Evolutionary conservation across 2,329 filamentous ascomycete species (phyloP).

Genomic region (Bisporella sp.): DNA sequence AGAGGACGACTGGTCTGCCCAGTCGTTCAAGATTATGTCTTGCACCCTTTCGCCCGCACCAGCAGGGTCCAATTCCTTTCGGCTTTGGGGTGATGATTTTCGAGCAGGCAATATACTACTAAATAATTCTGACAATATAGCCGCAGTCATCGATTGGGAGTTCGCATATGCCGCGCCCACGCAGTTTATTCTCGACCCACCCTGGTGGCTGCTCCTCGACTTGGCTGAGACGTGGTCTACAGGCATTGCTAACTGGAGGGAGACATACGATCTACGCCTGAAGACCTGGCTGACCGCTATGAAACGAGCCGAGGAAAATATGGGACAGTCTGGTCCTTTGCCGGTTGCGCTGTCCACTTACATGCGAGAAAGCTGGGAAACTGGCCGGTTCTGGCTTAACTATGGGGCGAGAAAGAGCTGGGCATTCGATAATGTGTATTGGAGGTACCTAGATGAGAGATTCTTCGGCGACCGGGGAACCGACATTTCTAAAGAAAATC

Average conservation of each 20-base stretch:
- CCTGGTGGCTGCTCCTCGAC: constrained; percentile 33
- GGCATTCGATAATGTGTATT: constrained; percentile 24
- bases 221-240: constrained; percentile 26
- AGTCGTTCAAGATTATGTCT: constrained; percentile 1
- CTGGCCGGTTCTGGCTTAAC: constrained; percentile 26
- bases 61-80: constrained; percentile 10
- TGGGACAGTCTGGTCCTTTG: background rate
- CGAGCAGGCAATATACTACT: constrained; percentile 28
- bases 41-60: constrained; percentile 6
- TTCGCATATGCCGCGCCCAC: constrained; percentile 29
- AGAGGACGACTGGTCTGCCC: constrained; percentile 1
- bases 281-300: constrained; percentile 28
- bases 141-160: constrained; percentile 36
- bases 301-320: constrained; percentile 23
- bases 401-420: constrained; percentile 29
- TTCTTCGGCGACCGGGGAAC: constrained; percentile 25
- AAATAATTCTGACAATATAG: constrained; percentile 21
- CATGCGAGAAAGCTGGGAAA: constrained; percentile 29
- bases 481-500: constrained; percentile 7
- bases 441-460: constrained; percentile 28
- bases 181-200: constrained; percentile 29
- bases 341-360: background rate
- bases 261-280: constrained; percentile 26
- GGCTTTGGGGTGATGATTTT: constrained; percentile 31
- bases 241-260: constrained; percentile 26